phyloP scores from a whole-genome alignment of 768 basidiomycete species.

The Auricularia sp. region DNA sequence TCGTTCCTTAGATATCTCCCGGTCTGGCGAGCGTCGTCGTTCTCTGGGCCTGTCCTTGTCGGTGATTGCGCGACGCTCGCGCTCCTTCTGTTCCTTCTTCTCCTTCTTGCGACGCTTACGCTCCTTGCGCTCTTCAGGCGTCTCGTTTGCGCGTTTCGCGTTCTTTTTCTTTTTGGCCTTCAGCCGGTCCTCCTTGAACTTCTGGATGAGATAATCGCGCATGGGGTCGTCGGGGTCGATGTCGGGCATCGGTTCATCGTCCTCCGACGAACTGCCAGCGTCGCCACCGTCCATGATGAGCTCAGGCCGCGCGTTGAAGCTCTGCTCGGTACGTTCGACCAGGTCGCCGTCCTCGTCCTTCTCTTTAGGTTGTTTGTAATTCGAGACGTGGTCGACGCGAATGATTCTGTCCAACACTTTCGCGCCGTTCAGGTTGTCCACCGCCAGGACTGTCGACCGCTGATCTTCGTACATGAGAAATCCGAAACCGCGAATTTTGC shows the following conservation, averaged over 20 bases:
- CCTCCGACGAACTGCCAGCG: conserved; percentile 54
- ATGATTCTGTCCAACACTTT: conserved; percentile 77
- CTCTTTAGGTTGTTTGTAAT: conserved; percentile 79
- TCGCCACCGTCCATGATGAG: conserved; percentile 46
- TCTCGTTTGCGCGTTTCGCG: conserved; percentile 53
- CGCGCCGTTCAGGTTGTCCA: conserved; percentile 97
- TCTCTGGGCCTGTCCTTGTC: too few relatives aligned
- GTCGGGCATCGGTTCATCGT: conserved; percentile 36
- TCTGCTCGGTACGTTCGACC: conserved; percentile 76
- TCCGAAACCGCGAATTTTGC: conserved; percentile 83
- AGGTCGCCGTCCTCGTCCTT: conserved; percentile 78
- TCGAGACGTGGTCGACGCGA: conserved; percentile 85
- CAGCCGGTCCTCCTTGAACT: conserved; percentile 63
- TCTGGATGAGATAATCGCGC: conserved; percentile 79
- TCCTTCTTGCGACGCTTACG: conserved; percentile 67
- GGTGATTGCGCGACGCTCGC: background rate
- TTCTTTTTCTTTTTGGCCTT: conserved; percentile 59
- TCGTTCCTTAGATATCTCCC: too few relatives aligned
- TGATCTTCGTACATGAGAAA: conserved; percentile 99
- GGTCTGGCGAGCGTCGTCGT: too few relatives aligned
- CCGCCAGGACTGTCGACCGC: conserved; percentile 87
- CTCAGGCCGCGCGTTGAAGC: conserved; percentile 77
- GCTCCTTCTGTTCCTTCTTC: conserved; percentile 49
- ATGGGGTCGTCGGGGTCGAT: conserved; percentile 98
- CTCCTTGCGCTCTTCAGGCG: conserved; percentile 65